Evolutionary conservation across 1,284 basidiomycete genomes (phyloP).

Genomic region (Puccinia hordei): DNA sequence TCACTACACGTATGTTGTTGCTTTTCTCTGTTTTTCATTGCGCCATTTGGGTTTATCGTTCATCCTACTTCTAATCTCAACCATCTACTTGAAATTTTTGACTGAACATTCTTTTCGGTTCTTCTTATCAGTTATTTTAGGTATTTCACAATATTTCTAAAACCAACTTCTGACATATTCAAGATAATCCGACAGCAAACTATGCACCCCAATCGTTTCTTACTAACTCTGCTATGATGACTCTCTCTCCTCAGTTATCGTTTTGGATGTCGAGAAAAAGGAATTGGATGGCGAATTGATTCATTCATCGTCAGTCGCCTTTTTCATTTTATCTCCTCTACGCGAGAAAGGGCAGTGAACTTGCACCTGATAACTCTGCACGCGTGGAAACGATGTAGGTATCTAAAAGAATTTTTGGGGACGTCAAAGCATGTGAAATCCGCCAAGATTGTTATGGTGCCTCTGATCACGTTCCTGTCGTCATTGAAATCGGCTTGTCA

Average conservation of each 20-base stretch:
- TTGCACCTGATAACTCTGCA: background rate
- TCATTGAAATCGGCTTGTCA: conserved; percentile 32
- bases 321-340: background rate
- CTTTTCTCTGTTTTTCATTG: background rate
- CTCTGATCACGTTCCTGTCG: conserved; percentile 39
- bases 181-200: background rate
- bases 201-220: background rate
- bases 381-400: background rate
- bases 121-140: conserved; percentile 27
- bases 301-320: conserved; percentile 32
- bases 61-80: background rate
- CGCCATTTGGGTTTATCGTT: too few species aligned
- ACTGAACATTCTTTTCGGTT: background rate
- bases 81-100: background rate
- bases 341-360: too few species aligned
- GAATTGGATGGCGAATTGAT: conserved; percentile 50
- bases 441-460: conserved; percentile 45
- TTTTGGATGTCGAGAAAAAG: conserved; percentile 41
- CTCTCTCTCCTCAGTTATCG: conserved; percentile 27
- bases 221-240: background rate
- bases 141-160: background rate
- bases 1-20: conserved; percentile 40
- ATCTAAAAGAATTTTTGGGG: conserved; percentile 24
- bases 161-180: background rate
- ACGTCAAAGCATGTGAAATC: conserved; percentile 33